phyloP scores from a whole-genome alignment of 139 green algal genomes.

The Micractinium conductrix region DNA sequence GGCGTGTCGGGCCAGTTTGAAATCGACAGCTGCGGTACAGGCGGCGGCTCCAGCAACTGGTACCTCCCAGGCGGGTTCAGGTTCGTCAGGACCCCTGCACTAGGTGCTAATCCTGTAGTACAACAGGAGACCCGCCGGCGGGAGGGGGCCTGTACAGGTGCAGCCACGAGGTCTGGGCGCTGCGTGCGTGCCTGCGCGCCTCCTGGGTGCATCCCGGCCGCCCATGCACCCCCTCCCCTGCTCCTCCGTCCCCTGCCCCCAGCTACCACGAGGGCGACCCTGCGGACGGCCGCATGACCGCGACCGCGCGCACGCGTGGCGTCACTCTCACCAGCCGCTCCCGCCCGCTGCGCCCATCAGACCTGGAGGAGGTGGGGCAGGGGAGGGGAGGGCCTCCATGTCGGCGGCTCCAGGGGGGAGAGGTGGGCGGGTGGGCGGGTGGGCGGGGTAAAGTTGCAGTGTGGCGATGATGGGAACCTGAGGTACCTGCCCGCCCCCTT shows the following conservation, averaged over 20 bases:
- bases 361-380: slow-evolving; percentile 59
- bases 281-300: slow-evolving; percentile 85
- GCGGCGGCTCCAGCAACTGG: slow-evolving; percentile 65
- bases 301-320: slow-evolving; percentile 67
- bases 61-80: slow-evolving; percentile 63
- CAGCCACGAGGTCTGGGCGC: no score
- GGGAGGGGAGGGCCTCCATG: no score
- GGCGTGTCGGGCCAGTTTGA: slow-evolving; percentile 75
- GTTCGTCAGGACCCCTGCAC: no score
- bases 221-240: no score
- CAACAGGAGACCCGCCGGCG: no score
- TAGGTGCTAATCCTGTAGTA: no score
- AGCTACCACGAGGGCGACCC: slow-evolving; percentile 88
- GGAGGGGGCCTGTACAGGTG: no score
- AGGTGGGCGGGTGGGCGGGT: not conserved
- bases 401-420: no score
- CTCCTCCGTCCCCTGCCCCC: not conserved
- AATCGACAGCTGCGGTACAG: slow-evolving; percentile 96
- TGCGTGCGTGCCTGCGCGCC: no score
- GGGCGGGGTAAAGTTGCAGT: not conserved
- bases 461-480: not conserved
- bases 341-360: slow-evolving; percentile 81
- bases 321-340: slow-evolving; percentile 87
- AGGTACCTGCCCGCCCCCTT: not conserved
- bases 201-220: no score